Conservation (phyloP, 352 stramenopile species). For the Phytophthora brassicae region DNA sequence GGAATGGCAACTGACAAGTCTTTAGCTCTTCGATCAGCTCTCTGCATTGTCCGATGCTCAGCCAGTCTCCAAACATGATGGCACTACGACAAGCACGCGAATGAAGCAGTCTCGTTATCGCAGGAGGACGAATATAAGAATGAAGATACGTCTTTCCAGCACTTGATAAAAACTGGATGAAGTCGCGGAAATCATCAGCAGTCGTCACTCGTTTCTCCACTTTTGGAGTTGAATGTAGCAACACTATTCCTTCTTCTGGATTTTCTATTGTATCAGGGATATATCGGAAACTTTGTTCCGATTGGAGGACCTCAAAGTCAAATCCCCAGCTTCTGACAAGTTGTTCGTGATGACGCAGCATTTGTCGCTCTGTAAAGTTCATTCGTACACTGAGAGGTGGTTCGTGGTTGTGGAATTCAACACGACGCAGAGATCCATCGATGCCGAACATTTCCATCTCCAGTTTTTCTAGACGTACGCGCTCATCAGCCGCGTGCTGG, state of each 20-base stretch:
- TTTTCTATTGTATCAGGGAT: conserved; percentile 1
- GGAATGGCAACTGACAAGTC: conserved; percentile 84
- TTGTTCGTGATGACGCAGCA: conserved; percentile 43
- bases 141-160: conserved; percentile 21
- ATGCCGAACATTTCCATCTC: conserved; percentile 69
- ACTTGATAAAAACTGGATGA: conserved; percentile 63
- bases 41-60: conserved; percentile 69
- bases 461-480: conserved; percentile 83
- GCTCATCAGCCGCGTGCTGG: conserved; percentile 91
- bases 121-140: conserved; percentile 53
- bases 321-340: conserved; percentile 87
- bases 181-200: conserved; percentile 83
- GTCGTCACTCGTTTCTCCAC: conserved; percentile 73
- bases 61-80: conserved; percentile 92
- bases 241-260: conserved; percentile 12
- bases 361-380: conserved; percentile 53
- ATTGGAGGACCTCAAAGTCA: conserved; percentile 39
- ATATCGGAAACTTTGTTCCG: conserved; percentile 1
- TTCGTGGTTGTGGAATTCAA: conserved; percentile 57
- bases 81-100: conserved; percentile 89
- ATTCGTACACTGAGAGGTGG: conserved; percentile 55
- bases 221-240: conserved; percentile 51
- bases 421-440: conserved; percentile 46
- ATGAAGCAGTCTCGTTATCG: conserved; percentile 83
- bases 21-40: conserved; percentile 74